Conservation (phyloP, 2,329 filamentous ascomycete genomes). For the Bisporella sp. region DNA sequence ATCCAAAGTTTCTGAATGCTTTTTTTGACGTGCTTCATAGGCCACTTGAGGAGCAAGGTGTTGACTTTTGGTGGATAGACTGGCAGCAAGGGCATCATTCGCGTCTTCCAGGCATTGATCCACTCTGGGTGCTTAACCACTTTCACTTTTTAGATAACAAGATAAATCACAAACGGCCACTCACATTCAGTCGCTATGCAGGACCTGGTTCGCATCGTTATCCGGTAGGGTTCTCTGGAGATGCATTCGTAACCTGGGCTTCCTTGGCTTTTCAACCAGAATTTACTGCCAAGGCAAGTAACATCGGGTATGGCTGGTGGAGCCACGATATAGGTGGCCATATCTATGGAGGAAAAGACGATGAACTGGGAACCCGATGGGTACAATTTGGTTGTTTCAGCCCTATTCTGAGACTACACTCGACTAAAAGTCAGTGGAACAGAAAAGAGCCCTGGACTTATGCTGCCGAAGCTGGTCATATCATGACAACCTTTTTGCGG, state of each 20-base stretch:
- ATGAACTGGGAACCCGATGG: conserved; percentile 54
- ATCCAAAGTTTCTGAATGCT: conserved; percentile 47
- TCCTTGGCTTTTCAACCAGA: conserved; percentile 58
- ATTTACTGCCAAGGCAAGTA: conserved; percentile 58
- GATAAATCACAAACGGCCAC: conserved; percentile 33
- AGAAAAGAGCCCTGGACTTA: conserved; percentile 57
- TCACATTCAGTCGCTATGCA: conserved; percentile 56
- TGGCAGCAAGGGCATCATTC: conserved; percentile 57
- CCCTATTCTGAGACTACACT: conserved; percentile 55
- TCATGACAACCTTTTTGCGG: conserved; percentile 41
- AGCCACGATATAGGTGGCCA: conserved; percentile 63
- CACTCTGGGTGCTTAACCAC: conserved; percentile 59
- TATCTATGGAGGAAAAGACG: conserved; percentile 46
- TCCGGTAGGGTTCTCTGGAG: conserved; percentile 58
- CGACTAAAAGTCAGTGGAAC: conserved; percentile 48
- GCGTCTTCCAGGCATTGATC: conserved; percentile 50
- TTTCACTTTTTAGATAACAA: conserved; percentile 52
- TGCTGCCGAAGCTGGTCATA: conserved; percentile 35
- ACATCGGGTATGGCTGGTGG: conserved; percentile 65
- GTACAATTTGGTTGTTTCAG: conserved; percentile 55
- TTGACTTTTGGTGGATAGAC: conserved; percentile 63
- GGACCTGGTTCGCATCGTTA: conserved; percentile 58
- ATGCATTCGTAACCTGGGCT: conserved; percentile 52
- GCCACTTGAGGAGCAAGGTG: conserved; percentile 45
- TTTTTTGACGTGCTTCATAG: conserved; percentile 52